These are phyloP conservation scores for Sordaria brevicollis DNA, from an alignment of 495 filamentous ascomycete species.

Conservation along the genomic window DNA sequence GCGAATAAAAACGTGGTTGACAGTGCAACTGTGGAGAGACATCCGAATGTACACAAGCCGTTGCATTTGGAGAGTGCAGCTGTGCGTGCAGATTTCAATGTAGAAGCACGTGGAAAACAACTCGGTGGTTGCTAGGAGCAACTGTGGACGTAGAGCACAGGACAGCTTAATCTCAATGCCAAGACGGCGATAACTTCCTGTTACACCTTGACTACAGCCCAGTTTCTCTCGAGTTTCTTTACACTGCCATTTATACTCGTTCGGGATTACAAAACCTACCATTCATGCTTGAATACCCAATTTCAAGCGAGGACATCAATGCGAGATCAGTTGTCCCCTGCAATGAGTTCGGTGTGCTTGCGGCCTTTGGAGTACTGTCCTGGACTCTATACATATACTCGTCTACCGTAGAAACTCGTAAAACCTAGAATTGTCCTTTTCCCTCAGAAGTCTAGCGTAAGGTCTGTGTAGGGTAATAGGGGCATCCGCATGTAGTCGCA, in stretches of 20 bases:
- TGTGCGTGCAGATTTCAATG: not conserved
- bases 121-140: not conserved
- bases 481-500: too few relatives aligned
- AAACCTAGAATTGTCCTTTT: too few relatives aligned
- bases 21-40: conserved; percentile 5
- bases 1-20: conserved; percentile 5
- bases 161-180: not conserved
- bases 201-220: not conserved
- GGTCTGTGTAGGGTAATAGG: too few relatives aligned
- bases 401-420: too few relatives aligned
- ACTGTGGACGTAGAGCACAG: not conserved
- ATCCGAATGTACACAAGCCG: not conserved
- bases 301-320: too few relatives aligned
- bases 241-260: not conserved
- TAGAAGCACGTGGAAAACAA: not conserved
- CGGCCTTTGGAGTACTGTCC: too few relatives aligned
- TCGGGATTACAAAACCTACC: not conserved
- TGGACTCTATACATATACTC: too few relatives aligned
- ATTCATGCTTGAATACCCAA: not conserved
- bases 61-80: not conserved
- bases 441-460: too few relatives aligned
- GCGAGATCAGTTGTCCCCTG: too few relatives aligned
- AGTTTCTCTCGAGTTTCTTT: not conserved
- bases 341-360: too few relatives aligned
- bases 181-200: not conserved